Evolutionary conservation across 2,329 filamentous ascomycete species (phyloP), one percentile per base, ranked within the genome.

Genomic region (Teratosphaeria gauchensis): DNA sequence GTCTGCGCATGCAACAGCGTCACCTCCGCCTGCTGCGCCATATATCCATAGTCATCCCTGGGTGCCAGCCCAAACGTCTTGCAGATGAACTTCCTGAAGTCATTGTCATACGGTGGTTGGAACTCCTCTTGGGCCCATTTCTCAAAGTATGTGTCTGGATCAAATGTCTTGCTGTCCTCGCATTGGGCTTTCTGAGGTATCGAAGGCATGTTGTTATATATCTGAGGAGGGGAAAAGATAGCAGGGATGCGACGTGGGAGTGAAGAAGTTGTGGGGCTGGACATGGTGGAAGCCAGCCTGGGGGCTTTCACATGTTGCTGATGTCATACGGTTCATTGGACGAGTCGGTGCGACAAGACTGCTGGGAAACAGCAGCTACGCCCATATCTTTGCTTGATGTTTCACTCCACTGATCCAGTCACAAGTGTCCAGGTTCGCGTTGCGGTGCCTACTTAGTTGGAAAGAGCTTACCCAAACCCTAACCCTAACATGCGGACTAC

Each of bases 1-100:
- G 70, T 71, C 65, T 82, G 79, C 1, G 76, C 79, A 59, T 79
- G 75, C 3, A 73, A 67, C 1, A 83, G 72, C 0, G 78, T 81
- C 16, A 81, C 80, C 59, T 75, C 75, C 5, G 78, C 77, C 21
- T 46, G 24, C 12, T 75, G 74, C 14, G 80, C 80, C 59, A 76
- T 75, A 63, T 83, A 83, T 24, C 75, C 72, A 62, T 81, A 82
- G 56, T 70, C 71, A 64, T 82, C 79, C 11, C 24, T 51, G 0
- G 65, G 59, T 4, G 73, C 71, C 3, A 83, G 75, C 11, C 72
- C 71, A 66, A 83, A 83, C 3, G 78, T 73, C 51, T 73, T 69
- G 57, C 74, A 69, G 61, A 82, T 75, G 62, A 77, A 77, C 42
- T 73, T 71, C 33, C 72, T 71, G 56, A 82, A 75, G 58, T 78